Evolutionary conservation across 1,139 yeast genomes (phyloP).

Genomic region (Yamadazyma buinensis): DNA sequence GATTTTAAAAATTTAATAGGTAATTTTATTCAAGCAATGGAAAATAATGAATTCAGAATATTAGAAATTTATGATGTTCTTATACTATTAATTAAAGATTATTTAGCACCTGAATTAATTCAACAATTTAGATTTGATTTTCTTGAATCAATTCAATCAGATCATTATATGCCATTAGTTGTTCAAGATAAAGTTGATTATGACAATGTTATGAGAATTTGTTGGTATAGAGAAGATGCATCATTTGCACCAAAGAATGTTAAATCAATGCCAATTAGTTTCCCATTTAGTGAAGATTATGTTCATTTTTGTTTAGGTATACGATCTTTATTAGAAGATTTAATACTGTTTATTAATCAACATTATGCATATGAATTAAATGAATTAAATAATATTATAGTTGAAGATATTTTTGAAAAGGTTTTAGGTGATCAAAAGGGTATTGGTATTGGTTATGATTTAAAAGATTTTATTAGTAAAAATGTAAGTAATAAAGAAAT

Average conservation of each 20-base stretch:
- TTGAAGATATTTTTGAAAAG: conserved; percentile 63
- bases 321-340: conserved; percentile 59
- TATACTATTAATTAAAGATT: conserved; percentile 53
- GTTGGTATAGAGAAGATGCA: conserved; percentile 67
- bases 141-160: conserved; percentile 61
- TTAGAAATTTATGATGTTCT: conserved; percentile 61
- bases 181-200: conserved; percentile 59
- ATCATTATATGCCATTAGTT: conserved; percentile 84
- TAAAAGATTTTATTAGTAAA: conserved; percentile 55
- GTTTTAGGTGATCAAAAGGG: conserved; percentile 52
- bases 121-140: conserved; percentile 62
- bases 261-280: conserved; percentile 55
- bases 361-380: conserved; percentile 53
- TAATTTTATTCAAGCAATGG: conserved; percentile 72
- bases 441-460: conserved; percentile 62
- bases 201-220: conserved; percentile 55
- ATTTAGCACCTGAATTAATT: conserved; percentile 55
- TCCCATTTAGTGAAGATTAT: conserved; percentile 88
- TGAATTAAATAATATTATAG: conserved; percentile 44
- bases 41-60: conserved; percentile 62
- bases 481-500: conserved; percentile 81
- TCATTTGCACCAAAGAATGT: conserved; percentile 37
- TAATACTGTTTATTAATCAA: conserved; percentile 60
- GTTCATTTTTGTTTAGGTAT: conserved; percentile 80
- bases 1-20: conserved; percentile 59